These are phyloP conservation scores for Corylus heterophylla DNA, from an alignment of 306 rosid genomes.

Conservation along the genomic window DNA sequence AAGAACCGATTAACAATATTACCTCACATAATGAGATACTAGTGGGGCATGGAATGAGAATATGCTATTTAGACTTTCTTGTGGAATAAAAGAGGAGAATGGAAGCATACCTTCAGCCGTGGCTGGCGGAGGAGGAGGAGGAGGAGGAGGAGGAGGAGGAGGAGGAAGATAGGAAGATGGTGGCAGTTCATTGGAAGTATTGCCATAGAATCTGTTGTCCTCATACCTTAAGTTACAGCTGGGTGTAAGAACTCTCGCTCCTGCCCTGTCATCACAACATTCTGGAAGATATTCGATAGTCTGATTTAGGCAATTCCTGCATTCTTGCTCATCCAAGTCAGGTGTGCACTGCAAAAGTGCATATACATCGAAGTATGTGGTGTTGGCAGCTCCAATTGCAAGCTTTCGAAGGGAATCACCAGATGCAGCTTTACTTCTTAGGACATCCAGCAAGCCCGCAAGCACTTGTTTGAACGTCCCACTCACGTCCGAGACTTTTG, in stretches of 20 bases:
- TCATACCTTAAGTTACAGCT: slow-evolving; percentile 46
- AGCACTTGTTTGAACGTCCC: not conserved
- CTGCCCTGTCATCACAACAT: slow-evolving; percentile 9
- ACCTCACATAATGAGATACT: too few species aligned
- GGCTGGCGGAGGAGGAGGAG: not conserved
- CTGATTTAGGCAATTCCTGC: slow-evolving; percentile 15
- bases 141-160: not conserved
- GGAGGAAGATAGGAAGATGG: not conserved
- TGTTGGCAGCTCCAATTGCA: slow-evolving; percentile 14
- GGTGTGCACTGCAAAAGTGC: slow-evolving; percentile 41
- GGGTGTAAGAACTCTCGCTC: slow-evolving; percentile 34
- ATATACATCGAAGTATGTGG: slow-evolving; percentile 2
- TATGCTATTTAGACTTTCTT: too few species aligned
- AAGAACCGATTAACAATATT: too few species aligned
- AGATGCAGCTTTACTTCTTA: slow-evolving; percentile 3
- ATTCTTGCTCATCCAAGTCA: slow-evolving; percentile 13
- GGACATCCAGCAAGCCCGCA: not conserved
- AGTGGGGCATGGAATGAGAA: too few species aligned
- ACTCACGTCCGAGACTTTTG: too few species aligned
- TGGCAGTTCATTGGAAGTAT: not conserved
- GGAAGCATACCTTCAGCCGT: slow-evolving; percentile 22
- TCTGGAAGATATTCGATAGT: not conserved
- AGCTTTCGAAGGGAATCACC: slow-evolving; percentile 10
- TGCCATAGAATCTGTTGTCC: slow-evolving; percentile 12
- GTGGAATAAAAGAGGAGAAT: too few species aligned